A percentile compares a stretch with the other conserved stretches of the same genome.
phyloP scores from a whole-genome alignment of 495 filamentous ascomycete genomes.

The Hyaloscypha hepaticicola region DNA sequence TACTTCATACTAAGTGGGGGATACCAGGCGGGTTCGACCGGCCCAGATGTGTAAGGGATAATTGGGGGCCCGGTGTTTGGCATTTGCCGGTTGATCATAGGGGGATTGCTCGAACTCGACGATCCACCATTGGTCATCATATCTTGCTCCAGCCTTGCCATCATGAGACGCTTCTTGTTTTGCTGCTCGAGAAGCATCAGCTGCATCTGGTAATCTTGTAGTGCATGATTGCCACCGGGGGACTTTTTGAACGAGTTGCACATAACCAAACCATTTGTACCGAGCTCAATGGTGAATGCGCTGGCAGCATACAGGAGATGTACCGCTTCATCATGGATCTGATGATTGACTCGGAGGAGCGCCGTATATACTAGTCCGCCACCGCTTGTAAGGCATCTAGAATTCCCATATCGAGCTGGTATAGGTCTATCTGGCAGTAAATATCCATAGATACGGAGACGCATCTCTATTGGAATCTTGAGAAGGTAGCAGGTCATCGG shows the following conservation, averaged over 20 bases:
- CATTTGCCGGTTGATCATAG: conserved; percentile 8
- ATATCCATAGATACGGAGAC: conserved; percentile 16
- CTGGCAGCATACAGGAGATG: conserved; percentile 14
- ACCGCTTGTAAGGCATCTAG: conserved; percentile 1
- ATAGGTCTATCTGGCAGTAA: conserved; percentile 18
- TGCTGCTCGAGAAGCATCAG: conserved; percentile 96
- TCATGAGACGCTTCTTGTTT: conserved; percentile 91
- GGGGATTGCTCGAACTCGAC: conserved; percentile 14
- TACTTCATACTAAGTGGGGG: conserved; percentile 15
- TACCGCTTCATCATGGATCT: conserved; percentile 25
- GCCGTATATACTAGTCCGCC: conserved; percentile 8
- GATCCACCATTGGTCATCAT: conserved; percentile 60
- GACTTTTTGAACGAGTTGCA: conserved; percentile 11
- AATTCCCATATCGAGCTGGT: conserved; percentile 8
- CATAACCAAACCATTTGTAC: conserved; percentile 15
- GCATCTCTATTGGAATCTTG: conserved; percentile 21
- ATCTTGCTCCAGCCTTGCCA: conserved; percentile 93
- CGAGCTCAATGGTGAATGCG: conserved; percentile 18
- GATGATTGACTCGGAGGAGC: conserved; percentile 18
- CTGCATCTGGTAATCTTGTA: conserved; percentile 98
- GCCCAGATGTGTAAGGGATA: conserved; percentile 12
- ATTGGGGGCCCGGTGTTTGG: not conserved
- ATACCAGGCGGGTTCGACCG: conserved; percentile 15
- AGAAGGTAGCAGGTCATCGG: conserved; percentile 22
- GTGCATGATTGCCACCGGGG: conserved; percentile 70